Evolutionary conservation across 129 eudicot genomes (phyloP).

Genomic region (Rutidosis leptorrhynchoides): DNA sequence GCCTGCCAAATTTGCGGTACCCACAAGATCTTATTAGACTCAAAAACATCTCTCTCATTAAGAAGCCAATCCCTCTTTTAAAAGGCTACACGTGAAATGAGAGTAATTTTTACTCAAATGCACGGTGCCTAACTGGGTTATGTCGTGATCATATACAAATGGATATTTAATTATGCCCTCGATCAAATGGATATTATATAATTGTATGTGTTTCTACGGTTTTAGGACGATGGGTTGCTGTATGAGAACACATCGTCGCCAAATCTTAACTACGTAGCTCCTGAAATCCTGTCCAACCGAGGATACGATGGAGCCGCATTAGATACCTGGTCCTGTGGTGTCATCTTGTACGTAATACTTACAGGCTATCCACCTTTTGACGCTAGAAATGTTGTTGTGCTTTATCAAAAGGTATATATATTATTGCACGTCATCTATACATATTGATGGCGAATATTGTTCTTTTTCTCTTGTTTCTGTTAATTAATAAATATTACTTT

Average conservation of each 20-base stretch:
- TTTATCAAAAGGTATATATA: constrained; percentile 66
- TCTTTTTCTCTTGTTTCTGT: neutral
- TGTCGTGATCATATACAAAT: too few relatives aligned
- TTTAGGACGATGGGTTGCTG: constrained; percentile 57
- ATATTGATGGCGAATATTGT: neutral
- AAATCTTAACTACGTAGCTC: constrained; percentile 79
- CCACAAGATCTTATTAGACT: too few relatives aligned
- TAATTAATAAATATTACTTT: neutral
- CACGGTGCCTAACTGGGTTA: too few relatives aligned
- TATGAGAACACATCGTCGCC: constrained; percentile 25
- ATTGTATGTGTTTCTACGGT: neutral
- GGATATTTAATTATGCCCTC: neutral
- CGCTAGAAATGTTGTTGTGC: constrained; percentile 67
- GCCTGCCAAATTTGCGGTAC: too few relatives aligned
- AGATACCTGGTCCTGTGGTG: constrained; percentile 86
- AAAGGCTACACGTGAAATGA: too few relatives aligned
- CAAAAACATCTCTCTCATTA: too few relatives aligned
- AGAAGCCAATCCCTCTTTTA: too few relatives aligned
- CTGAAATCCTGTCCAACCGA: constrained; percentile 63
- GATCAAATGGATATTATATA: neutral
- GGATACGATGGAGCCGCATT: constrained; percentile 73
- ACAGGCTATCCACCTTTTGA: constrained; percentile 82
- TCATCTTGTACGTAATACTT: constrained; percentile 62
- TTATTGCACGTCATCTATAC: neutral
- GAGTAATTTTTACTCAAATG: too few relatives aligned